Conservation (phyloP, 2,329 filamentous ascomycete species). For the Hymenoscyphus fraxineus region DNA sequence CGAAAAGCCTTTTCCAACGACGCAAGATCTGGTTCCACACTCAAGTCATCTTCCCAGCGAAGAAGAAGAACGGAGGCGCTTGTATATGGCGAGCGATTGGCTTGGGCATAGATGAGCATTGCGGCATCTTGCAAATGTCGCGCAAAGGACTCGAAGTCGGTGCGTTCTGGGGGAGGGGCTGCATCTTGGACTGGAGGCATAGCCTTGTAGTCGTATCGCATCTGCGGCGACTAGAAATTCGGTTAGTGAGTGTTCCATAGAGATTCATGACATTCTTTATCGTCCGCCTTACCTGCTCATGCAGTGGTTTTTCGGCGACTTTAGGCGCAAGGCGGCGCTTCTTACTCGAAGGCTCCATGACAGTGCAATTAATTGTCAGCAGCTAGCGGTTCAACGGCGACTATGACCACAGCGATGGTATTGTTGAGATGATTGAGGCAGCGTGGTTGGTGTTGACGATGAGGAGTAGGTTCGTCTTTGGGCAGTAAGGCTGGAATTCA, state of each 20-base stretch:
- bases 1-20: conserved; percentile 55
- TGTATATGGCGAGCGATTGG: conserved; percentile 53
- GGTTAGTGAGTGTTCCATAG: conserved; percentile 15
- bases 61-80: conserved; percentile 58
- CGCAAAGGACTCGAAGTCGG: conserved; percentile 63
- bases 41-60: conserved; percentile 59
- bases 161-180: conserved; percentile 33
- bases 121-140: conserved; percentile 65
- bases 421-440: conserved; percentile 23
- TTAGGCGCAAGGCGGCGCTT: conserved; percentile 37
- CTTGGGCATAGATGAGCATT: conserved; percentile 62
- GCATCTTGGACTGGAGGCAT: conserved; percentile 31
- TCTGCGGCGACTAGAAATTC: conserved; percentile 26
- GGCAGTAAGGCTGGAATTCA: conserved; percentile 12
- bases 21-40: conserved; percentile 50
- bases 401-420: conserved; percentile 7
- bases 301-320: conserved; percentile 32
- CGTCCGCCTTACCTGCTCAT: conserved; percentile 31
- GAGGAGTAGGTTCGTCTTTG: conserved; percentile 16
- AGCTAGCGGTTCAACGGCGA: conserved; percentile 2
- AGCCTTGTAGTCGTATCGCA: conserved; percentile 32
- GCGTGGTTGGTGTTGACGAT: conserved; percentile 22
- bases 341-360: conserved; percentile 36
- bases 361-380: conserved; percentile 18
- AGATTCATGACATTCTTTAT: neutral